These are phyloP conservation scores for Pyrenula massariospora DNA, from an alignment of 495 filamentous ascomycete genomes.

Conservation along the genomic window DNA sequence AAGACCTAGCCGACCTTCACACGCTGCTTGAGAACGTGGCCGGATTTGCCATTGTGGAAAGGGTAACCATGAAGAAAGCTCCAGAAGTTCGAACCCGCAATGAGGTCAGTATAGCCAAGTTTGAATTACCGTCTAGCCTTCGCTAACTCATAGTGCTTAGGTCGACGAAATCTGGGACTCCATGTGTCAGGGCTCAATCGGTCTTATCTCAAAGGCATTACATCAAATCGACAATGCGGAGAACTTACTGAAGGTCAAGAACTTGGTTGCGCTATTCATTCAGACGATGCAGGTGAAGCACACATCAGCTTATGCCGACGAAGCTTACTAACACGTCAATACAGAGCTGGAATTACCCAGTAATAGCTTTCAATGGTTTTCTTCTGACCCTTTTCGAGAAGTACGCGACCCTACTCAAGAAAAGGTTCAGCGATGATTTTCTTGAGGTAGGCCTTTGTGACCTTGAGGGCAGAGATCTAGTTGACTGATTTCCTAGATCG, in stretches of 20 bases:
- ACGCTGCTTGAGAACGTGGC: conserved; percentile 85
- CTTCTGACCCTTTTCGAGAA: conserved; percentile 80
- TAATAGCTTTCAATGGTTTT: conserved; percentile 69
- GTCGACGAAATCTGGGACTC: conserved; percentile 97
- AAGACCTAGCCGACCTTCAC: conserved; percentile 68
- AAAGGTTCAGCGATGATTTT: conserved; percentile 84
- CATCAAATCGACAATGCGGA: conserved; percentile 72
- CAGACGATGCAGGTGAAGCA: conserved; percentile 97
- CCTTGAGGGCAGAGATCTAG: conserved; percentile 1
- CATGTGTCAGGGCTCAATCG: conserved; percentile 81
- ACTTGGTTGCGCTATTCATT: conserved; percentile 84
- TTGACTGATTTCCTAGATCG: conserved; percentile 57
- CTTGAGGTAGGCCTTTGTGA: too few species aligned
- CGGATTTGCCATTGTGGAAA: conserved; percentile 94
- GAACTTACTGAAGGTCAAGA: conserved; percentile 79
- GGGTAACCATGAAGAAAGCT: conserved; percentile 77
- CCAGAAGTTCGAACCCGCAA: conserved; percentile 69
- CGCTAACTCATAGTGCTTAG: conserved; percentile 22
- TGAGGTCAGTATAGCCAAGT: conserved; percentile 49
- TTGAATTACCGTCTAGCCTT: background rate
- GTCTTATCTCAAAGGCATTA: conserved; percentile 65
- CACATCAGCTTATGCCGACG: conserved; percentile 10
- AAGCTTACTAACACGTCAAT: too few species aligned
- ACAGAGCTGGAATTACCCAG: conserved; percentile 86
- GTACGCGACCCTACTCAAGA: conserved; percentile 86